A percentile compares a stretch with the other conserved stretches of the same genome.
Conservation (phyloP, 352 stramenopile genomes). For the Phytophthora litchii region DNA sequence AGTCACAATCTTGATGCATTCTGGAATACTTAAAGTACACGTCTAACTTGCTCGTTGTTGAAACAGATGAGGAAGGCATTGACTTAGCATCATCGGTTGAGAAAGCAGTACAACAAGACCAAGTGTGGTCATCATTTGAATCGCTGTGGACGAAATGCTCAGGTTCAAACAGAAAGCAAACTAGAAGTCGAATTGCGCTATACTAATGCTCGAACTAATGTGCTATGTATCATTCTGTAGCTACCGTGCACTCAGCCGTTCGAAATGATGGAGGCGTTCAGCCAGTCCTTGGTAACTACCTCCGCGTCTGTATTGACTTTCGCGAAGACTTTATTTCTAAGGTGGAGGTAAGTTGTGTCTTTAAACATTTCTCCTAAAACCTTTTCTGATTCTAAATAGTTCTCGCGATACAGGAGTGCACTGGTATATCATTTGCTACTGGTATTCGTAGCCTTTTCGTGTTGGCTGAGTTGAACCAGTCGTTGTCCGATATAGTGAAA, state of each 20-base stretch:
- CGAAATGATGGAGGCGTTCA: conserved; percentile 9
- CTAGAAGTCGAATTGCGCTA: neutral
- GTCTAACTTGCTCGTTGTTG: neutral
- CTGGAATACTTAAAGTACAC: no score
- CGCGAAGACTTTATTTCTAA: conserved; percentile 44
- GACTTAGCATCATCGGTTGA: conserved; percentile 56
- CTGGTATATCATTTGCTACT: conserved; percentile 20
- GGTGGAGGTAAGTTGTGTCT: conserved; percentile 41
- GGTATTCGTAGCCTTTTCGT: conserved; percentile 42
- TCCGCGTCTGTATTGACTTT: conserved; percentile 48
- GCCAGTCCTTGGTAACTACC: conserved; percentile 31
- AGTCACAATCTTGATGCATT: neutral
- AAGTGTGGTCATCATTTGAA: conserved; percentile 39
- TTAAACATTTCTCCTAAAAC: neutral
- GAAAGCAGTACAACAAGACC: conserved; percentile 42
- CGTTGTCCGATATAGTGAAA: conserved; percentile 41
- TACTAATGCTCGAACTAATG: neutral
- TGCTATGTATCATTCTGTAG: conserved; percentile 11
- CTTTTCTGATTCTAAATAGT: neutral
- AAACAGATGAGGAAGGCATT: conserved; percentile 55
- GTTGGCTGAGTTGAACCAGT: conserved; percentile 46
- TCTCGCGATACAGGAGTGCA: conserved; percentile 7
- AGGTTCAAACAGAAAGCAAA: conserved; percentile 30
- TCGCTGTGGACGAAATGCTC: conserved; percentile 45
- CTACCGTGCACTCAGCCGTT: conserved; percentile 24